Evolutionary conservation across 257 asterid species (phyloP).

Genomic region (Paulownia fortunei): DNA sequence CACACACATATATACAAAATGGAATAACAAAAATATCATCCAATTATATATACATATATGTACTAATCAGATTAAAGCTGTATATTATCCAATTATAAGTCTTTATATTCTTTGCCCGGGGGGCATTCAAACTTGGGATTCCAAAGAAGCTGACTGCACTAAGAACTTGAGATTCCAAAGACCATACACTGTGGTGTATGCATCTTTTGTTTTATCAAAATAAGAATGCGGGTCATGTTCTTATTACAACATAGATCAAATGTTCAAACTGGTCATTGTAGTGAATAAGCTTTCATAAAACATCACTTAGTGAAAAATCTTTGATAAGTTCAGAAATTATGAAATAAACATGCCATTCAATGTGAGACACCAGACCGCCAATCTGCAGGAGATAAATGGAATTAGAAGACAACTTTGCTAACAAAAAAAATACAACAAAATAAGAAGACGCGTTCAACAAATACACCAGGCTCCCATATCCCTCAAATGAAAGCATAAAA

Average conservation of each 20-base stretch:
- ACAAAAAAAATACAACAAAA: neutral
- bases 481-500: neutral
- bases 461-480: constrained; percentile 28
- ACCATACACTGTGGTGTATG: neutral
- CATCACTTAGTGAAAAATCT: neutral
- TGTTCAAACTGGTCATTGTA: too few relatives aligned
- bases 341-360: neutral
- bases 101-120: too few relatives aligned
- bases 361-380: neutral
- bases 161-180: too few relatives aligned
- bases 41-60: too few relatives aligned
- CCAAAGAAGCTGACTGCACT: too few relatives aligned
- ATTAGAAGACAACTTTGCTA: neutral
- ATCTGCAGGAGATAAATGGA: constrained; percentile 6
- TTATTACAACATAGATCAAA: neutral
- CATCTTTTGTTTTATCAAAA: neutral
- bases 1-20: too few relatives aligned
- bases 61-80: too few relatives aligned
- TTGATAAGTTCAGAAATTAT: neutral
- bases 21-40: too few relatives aligned
- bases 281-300: too few relatives aligned
- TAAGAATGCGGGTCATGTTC: too few relatives aligned
- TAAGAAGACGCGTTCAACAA: neutral
- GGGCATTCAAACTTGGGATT: too few relatives aligned
- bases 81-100: too few relatives aligned